Conservation (phyloP, 371 early-diverging fungal genomes). For the Lichtheimia ornata region DNA sequence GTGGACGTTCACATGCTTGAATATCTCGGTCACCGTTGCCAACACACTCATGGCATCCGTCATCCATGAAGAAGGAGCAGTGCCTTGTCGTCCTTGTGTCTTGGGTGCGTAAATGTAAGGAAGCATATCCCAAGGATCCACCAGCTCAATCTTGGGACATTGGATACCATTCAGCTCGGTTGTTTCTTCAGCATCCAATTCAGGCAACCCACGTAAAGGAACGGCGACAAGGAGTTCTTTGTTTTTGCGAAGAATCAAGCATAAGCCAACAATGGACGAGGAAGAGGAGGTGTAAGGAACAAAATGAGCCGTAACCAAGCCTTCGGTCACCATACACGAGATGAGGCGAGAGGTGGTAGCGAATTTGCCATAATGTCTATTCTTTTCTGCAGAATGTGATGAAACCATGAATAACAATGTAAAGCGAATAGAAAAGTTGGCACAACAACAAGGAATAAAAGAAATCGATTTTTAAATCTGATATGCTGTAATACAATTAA, state of each 20-base stretch:
- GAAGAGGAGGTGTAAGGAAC: conserved; percentile 13
- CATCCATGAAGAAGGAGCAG: background rate
- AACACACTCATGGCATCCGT: background rate
- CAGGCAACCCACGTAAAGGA: conserved; percentile 43
- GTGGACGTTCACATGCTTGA: background rate
- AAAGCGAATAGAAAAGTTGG: too few species aligned
- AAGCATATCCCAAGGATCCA: conserved; percentile 47
- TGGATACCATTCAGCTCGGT: conserved; percentile 17
- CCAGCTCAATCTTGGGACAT: conserved; percentile 34
- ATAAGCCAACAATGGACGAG: background rate
- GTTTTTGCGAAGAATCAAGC: conserved; percentile 1
- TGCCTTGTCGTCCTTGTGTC: background rate
- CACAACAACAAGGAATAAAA: too few species aligned
- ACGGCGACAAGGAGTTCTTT: conserved; percentile 34
- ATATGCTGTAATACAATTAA: too few species aligned
- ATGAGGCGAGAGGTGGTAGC: conserved; percentile 66
- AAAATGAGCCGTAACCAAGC: conserved; percentile 47
- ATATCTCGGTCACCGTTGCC: background rate
- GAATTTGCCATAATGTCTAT: conserved; percentile 41
- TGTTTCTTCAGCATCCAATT: conserved; percentile 18
- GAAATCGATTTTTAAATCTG: too few species aligned
- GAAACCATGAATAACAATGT: too few species aligned
- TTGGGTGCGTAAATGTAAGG: conserved; percentile 32
- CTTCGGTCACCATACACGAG: conserved; percentile 62
- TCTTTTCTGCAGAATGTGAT: conserved; percentile 8